Percentiles rank a stretch among this genome's conserved stretches.
phyloP scores from a whole-genome alignment of 2,329 filamentous ascomycete genomes.

The Juglanconis oblonga region DNA sequence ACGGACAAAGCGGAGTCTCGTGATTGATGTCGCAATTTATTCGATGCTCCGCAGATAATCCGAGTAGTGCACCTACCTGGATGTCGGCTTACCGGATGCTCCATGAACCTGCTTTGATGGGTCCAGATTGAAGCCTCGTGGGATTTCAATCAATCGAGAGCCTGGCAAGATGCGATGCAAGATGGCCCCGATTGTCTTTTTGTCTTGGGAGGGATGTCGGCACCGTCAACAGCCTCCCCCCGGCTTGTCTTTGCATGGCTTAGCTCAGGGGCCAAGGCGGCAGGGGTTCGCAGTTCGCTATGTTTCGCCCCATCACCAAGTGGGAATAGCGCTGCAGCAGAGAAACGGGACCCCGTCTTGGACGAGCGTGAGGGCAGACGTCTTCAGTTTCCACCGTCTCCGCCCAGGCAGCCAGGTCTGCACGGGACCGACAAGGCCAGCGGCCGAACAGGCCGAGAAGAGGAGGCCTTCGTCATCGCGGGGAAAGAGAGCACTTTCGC shows the following conservation, averaged over 20 bases:
- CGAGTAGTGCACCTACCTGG: background rate
- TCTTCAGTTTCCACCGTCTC: background rate
- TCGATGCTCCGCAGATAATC: background rate
- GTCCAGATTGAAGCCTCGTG: background rate
- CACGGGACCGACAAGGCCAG: background rate
- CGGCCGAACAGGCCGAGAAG: background rate
- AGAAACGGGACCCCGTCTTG: background rate
- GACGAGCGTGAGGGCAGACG: background rate
- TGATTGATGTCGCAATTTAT: background rate
- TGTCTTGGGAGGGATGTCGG: background rate
- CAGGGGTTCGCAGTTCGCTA: background rate
- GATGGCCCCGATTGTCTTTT: too few relatives aligned
- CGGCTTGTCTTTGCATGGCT: background rate
- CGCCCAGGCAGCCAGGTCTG: background rate
- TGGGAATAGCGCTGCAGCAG: background rate
- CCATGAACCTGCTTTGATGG: background rate
- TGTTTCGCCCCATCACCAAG: background rate
- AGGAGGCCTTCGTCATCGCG: background rate
- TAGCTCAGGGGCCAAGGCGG: background rate
- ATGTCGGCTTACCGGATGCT: background rate
- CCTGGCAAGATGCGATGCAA: too few relatives aligned
- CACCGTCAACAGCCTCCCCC: background rate
- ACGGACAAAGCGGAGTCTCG: background rate
- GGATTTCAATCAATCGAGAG: background rate
- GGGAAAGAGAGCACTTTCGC: background rate